Percentiles rank a stretch among this genome's conserved stretches.
These are phyloP conservation scores for Rhodotorula kratochvilovae DNA, from an alignment of 768 basidiomycete genomes.

Conservation along the genomic window DNA sequence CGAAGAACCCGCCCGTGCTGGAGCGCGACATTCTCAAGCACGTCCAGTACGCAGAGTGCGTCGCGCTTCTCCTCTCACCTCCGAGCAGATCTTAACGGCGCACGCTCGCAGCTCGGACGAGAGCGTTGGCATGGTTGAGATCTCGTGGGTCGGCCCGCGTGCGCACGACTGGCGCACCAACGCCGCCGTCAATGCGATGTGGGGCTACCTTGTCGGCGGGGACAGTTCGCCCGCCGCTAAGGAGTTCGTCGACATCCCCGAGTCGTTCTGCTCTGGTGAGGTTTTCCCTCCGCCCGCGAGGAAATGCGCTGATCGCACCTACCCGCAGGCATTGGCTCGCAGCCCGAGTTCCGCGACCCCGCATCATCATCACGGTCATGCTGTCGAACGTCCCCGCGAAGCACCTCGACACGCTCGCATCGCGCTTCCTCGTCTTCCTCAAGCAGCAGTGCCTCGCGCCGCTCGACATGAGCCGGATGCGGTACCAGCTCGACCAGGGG, in stretches of 20 bases:
- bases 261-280: constrained; percentile 65
- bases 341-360: constrained; percentile 64
- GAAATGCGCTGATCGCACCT: no score
- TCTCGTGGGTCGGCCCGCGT: constrained; percentile 73
- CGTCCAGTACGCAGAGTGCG: constrained; percentile 91
- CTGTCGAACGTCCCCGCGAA: constrained; percentile 57
- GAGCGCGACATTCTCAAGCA: constrained; percentile 57
- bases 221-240: constrained; percentile 54
- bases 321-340: constrained; percentile 61
- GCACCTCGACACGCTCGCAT: constrained; percentile 46
- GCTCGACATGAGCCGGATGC: constrained; percentile 83
- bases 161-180: constrained; percentile 59
- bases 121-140: constrained; percentile 67
- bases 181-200: constrained; percentile 79
- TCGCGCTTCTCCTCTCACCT: constrained; percentile 53
- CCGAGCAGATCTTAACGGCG: no score
- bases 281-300: no score
- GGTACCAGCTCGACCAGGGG: constrained; percentile 74
- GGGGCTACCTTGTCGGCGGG: constrained; percentile 71
- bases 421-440: constrained; percentile 64
- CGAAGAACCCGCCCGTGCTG: constrained; percentile 54
- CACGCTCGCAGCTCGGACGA: constrained; percentile 6
- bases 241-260: constrained; percentile 82
- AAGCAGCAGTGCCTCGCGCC: constrained; percentile 64
- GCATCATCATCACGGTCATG: constrained; percentile 66